A percentile compares a stretch with the other conserved stretches of the same genome.
phyloP scores from a whole-genome alignment of 129 eudicot genomes.

The Flaveria brownii region DNA sequence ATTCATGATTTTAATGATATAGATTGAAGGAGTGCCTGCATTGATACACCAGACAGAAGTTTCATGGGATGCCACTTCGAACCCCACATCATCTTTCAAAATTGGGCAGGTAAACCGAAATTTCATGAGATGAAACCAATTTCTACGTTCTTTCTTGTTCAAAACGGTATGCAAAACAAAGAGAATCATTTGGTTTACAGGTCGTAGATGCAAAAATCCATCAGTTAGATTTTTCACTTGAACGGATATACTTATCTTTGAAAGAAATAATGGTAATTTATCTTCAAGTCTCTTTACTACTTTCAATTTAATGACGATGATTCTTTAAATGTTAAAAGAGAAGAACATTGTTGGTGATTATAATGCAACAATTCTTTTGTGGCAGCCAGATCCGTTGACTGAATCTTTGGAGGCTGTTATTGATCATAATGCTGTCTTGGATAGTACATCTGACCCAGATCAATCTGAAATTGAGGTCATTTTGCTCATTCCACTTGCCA shows the following conservation, averaged over 20 bases:
- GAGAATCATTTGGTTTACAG: constrained; percentile 41
- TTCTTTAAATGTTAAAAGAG: background rate
- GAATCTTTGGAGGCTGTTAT: constrained; percentile 72
- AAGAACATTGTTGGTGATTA: constrained; percentile 11
- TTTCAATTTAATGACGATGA: background rate
- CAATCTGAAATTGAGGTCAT: constrained; percentile 67
- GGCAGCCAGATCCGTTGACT: constrained; percentile 85
- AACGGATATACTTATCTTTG: constrained; percentile 75
- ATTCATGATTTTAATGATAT: constrained; percentile 25
- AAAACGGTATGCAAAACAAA: background rate
- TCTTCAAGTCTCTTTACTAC: background rate
- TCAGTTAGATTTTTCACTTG: constrained; percentile 79
- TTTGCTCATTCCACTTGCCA: constrained; percentile 9
- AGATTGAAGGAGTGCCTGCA: constrained; percentile 98
- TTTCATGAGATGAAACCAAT: constrained; percentile 1
- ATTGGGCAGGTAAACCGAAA: constrained; percentile 68
- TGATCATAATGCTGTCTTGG: constrained; percentile 45
- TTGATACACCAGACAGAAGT: constrained; percentile 92
- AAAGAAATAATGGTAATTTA: constrained; percentile 75
- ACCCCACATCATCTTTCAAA: constrained; percentile 61
- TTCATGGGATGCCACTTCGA: constrained; percentile 76
- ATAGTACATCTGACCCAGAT: constrained; percentile 49
- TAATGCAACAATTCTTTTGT: constrained; percentile 5
- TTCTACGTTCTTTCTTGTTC: background rate
- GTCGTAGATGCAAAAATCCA: constrained; percentile 83